These are phyloP conservation scores for Gossypium aridum DNA, from an alignment of 441 rosid genomes.

Conservation along the genomic window DNA sequence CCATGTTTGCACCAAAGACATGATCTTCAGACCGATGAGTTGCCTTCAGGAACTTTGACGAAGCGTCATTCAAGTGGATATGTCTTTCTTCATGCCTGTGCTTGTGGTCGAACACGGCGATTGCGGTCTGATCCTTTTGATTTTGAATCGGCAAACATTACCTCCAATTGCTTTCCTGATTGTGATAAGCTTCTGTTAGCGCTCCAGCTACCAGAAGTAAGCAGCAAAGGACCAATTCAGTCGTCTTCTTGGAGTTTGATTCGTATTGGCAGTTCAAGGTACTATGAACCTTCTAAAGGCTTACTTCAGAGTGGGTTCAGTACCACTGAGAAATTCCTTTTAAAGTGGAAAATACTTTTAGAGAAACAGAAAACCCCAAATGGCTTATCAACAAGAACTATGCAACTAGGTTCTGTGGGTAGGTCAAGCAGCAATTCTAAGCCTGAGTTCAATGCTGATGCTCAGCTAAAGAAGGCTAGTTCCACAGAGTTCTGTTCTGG, in stretches of 20 bases:
- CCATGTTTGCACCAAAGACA: conserved; percentile 78
- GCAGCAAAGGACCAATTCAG: conserved; percentile 37
- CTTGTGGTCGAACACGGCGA: conserved; percentile 73
- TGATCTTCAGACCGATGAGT: conserved; percentile 21
- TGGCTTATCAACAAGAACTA: conserved; percentile 22
- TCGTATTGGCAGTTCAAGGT: conserved; percentile 61
- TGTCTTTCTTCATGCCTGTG: conserved; percentile 80
- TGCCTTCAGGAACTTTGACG: conserved; percentile 19
- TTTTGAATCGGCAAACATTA: conserved; percentile 60
- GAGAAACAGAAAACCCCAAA: conserved; percentile 39
- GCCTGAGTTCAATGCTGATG: conserved; percentile 23
- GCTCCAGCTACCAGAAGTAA: conserved; percentile 44
- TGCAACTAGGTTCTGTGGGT: conserved; percentile 26
- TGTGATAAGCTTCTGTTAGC: conserved; percentile 66
- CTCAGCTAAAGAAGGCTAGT: conserved; percentile 29
- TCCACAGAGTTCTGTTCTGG: conserved; percentile 20
- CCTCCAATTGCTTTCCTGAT: conserved; percentile 49
- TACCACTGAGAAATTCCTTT: conserved; percentile 50
- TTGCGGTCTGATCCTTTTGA: conserved; percentile 66
- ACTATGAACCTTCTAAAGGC: conserved; percentile 72
- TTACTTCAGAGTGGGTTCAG: conserved; percentile 78
- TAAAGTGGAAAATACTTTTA: conserved; percentile 47
- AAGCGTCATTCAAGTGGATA: conserved; percentile 71
- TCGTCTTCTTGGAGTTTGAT: conserved; percentile 75
- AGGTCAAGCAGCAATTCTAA: conserved; percentile 20